Percentiles rank a stretch among this genome's conserved stretches.
Conservation (phyloP, 129 eudicot species). For the Rutidosis leptorrhynchoides region DNA sequence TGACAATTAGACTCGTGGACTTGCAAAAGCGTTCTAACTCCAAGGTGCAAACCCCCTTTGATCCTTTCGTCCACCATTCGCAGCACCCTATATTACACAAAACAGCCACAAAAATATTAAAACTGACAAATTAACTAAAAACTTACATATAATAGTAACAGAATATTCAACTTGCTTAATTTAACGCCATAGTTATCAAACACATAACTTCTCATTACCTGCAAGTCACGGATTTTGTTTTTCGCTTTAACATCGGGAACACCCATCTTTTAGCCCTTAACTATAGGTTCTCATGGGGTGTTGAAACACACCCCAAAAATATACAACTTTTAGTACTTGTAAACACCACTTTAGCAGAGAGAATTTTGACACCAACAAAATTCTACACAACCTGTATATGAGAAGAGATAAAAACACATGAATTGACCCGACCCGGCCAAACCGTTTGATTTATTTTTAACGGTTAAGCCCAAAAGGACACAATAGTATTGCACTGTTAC, state of each 20-base stretch:
- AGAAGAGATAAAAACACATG: too few relatives aligned
- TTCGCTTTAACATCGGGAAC: slow-evolving; percentile 55
- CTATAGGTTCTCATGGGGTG: too few relatives aligned
- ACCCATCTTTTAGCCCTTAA: slow-evolving; percentile 92
- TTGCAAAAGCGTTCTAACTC: slow-evolving; percentile 88
- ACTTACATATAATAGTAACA: neutral
- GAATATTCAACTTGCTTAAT: slow-evolving; percentile 36
- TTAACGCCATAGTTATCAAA: slow-evolving; percentile 43
- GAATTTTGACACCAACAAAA: too few relatives aligned
- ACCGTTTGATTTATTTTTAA: too few relatives aligned
- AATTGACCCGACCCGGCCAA: too few relatives aligned
- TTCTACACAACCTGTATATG: too few relatives aligned
- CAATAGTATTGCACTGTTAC: too few relatives aligned
- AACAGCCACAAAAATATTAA: neutral
- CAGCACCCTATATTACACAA: slow-evolving; percentile 46
- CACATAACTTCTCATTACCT: slow-evolving; percentile 45
- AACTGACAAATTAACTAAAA: neutral
- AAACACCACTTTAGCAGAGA: too few relatives aligned
- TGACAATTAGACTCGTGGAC: slow-evolving; percentile 77
- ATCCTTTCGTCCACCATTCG: slow-evolving; percentile 70
- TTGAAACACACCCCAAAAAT: too few relatives aligned
- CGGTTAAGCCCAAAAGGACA: too few relatives aligned
- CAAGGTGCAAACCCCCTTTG: slow-evolving; percentile 70
- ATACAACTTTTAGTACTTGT: too few relatives aligned
- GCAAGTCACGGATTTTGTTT: slow-evolving; percentile 43